A percentile compares a stretch with the other conserved stretches of the same genome.
Conservation (phyloP, 106 monocot genomes). For the Dioscorea zingiberensis region DNA sequence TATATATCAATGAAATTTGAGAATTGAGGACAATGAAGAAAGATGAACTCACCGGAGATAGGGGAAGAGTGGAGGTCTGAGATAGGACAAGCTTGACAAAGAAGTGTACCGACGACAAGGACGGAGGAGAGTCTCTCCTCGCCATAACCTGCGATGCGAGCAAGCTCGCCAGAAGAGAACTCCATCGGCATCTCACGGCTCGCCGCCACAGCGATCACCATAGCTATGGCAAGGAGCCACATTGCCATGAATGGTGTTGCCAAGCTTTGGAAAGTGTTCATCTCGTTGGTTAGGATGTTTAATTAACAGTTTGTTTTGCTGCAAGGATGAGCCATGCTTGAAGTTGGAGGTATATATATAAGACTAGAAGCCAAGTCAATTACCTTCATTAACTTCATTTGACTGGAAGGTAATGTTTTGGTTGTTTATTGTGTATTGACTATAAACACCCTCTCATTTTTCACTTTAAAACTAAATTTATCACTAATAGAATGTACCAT, state of each 20-base stretch:
- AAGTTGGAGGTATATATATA: conserved; percentile 14
- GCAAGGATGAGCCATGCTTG: not conserved
- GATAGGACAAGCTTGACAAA: conserved; percentile 29
- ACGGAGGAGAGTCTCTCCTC: conserved; percentile 74
- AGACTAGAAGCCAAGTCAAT: too few relatives aligned
- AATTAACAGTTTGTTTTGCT: not conserved
- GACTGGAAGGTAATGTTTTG: too few relatives aligned
- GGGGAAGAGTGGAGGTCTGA: conserved; percentile 14
- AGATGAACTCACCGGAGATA: conserved; percentile 27
- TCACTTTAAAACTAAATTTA: too few relatives aligned
- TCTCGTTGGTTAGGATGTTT: not conserved
- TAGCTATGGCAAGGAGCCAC: conserved; percentile 8
- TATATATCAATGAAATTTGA: too few relatives aligned
- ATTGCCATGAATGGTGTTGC: not conserved
- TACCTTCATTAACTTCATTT: too few relatives aligned
- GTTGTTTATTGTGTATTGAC: too few relatives aligned
- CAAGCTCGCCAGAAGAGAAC: conserved; percentile 36
- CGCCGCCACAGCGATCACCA: not conserved
- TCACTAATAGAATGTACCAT: too few relatives aligned
- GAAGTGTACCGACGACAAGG: conserved; percentile 43
- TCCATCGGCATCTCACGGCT: conserved; percentile 6
- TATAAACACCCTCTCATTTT: too few relatives aligned
- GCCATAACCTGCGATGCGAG: conserved; percentile 56
- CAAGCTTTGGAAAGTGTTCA: not conserved
- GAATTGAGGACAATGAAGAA: too few relatives aligned